These are phyloP conservation scores for Metrosideros polymorpha DNA, from an alignment of 441 rosid species.

Conservation along the genomic window DNA sequence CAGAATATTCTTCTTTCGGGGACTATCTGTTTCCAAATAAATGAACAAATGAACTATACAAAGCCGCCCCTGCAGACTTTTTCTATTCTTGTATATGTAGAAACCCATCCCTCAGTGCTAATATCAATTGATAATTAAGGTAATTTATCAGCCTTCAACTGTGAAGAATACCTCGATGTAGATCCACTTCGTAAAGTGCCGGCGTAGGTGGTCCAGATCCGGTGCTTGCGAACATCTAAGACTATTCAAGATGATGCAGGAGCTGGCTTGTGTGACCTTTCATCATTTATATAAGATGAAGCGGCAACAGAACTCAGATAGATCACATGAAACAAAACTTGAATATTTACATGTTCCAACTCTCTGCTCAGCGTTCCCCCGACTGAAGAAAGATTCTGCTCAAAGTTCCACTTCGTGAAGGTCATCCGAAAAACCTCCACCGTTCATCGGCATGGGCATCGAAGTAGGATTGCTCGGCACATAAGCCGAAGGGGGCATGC, in stretches of 20 bases:
- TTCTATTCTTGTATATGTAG: slow-evolving; percentile 3
- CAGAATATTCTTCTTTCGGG: slow-evolving; percentile 7
- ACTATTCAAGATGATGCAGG: not conserved
- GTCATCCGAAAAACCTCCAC: slow-evolving; percentile 60
- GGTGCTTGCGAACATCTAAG: slow-evolving; percentile 1
- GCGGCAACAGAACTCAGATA: not conserved
- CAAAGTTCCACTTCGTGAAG: slow-evolving; percentile 91
- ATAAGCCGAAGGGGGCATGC: slow-evolving; percentile 25
- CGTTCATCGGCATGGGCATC: slow-evolving; percentile 14
- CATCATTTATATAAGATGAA: not conserved
- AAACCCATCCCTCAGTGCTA: slow-evolving; percentile 19
- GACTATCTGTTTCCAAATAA: slow-evolving; percentile 27
- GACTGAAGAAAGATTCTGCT: not conserved
- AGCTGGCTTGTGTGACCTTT: slow-evolving; percentile 3
- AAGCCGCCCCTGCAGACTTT: slow-evolving; percentile 15
- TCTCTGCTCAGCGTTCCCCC: not conserved
- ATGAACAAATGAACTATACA: slow-evolving; percentile 60
- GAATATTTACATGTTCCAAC: slow-evolving; percentile 41
- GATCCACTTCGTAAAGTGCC: not conserved
- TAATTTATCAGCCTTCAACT: not conserved
- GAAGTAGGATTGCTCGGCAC: slow-evolving; percentile 17
- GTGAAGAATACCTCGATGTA: not conserved
- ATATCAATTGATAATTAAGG: slow-evolving; percentile 1
- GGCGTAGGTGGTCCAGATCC: slow-evolving; percentile 1
- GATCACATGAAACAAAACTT: slow-evolving; percentile 29